Conservation (phyloP, 1,284 basidiomycete species). For the Puccinia brachypodii region DNA sequence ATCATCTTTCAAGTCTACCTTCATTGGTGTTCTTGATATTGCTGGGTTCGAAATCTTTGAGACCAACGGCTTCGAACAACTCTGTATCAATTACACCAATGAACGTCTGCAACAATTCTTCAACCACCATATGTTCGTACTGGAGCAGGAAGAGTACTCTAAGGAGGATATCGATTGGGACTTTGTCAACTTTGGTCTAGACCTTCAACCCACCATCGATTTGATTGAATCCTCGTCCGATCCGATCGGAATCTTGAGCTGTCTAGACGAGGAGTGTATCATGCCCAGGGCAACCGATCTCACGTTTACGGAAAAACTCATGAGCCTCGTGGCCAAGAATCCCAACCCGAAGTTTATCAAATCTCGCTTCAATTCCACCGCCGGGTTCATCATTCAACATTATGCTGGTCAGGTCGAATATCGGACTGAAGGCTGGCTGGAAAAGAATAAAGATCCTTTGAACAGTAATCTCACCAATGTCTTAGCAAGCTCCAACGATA, state of each 20-base stretch:
- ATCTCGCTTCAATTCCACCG: constrained; percentile 71
- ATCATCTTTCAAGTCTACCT: constrained; percentile 74
- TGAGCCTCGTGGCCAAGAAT: constrained; percentile 63
- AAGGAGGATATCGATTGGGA: constrained; percentile 98
- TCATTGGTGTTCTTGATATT: constrained; percentile 98
- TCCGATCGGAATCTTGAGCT: constrained; percentile 85
- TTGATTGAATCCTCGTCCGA: constrained; percentile 76
- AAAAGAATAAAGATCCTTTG: constrained; percentile 99
- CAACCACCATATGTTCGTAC: constrained; percentile 99
- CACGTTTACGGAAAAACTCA: constrained; percentile 91
- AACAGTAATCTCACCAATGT: constrained; percentile 94
- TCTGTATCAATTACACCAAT: constrained; percentile 93
- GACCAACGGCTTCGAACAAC: constrained; percentile 81
- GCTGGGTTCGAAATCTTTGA: constrained; percentile 93
- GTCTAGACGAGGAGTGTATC: constrained; percentile 97
- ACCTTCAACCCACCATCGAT: constrained; percentile 97
- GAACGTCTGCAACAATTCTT: constrained; percentile 54
- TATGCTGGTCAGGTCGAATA: constrained; percentile 98
- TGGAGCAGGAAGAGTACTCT: constrained; percentile 98
- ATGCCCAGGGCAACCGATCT: constrained; percentile 97
- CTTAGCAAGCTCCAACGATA: constrained; percentile 77
- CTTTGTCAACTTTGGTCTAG: constrained; percentile 96
- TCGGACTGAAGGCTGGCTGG: constrained; percentile 91
- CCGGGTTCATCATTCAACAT: constrained; percentile 93
- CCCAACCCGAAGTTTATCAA: constrained; percentile 73